A percentile compares a stretch with the other conserved stretches of the same genome.
Evolutionary conservation across 176 grass and related monocot species (phyloP).

Genomic region (Canna indica): DNA sequence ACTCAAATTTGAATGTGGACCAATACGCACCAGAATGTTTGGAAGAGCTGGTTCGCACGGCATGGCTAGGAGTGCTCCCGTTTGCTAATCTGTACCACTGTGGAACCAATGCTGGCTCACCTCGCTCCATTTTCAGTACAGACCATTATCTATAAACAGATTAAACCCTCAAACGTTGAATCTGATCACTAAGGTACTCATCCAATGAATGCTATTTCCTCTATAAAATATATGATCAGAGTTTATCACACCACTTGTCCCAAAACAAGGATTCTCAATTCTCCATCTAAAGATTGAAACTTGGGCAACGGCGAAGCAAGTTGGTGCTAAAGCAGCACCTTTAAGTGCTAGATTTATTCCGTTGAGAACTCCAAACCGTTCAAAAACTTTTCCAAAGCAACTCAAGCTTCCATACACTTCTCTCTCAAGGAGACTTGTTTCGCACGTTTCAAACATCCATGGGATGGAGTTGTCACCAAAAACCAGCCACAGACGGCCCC

Average conservation of each 20-base stretch:
- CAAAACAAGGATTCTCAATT: too few species aligned
- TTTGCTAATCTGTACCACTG: conserved; percentile 34
- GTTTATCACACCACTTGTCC: neutral
- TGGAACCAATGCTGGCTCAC: conserved; percentile 34
- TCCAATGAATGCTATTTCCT: neutral
- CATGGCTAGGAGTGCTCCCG: conserved; percentile 14
- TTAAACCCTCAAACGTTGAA: neutral
- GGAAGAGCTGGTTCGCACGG: conserved; percentile 17
- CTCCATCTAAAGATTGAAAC: too few species aligned
- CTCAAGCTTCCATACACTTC: neutral
- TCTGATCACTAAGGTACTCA: neutral
- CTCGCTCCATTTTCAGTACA: conserved; percentile 27
- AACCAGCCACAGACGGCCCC: neutral
- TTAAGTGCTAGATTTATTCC: neutral
- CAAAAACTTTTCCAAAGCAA: neutral
- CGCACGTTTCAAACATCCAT: neutral
- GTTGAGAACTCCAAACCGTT: neutral
- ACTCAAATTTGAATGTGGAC: neutral
- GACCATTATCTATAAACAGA: conserved; percentile 28
- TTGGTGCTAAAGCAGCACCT: neutral
- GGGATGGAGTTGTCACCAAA: neutral
- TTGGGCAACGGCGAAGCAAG: too few species aligned
- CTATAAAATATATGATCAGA: neutral
- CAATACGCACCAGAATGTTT: conserved; percentile 22
- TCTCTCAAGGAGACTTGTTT: neutral